Evolutionary conservation across 2,329 filamentous ascomycete species (phyloP), one percentile per base, ranked within the genome.

Genomic region (Colletotrichum sp.): DNA sequence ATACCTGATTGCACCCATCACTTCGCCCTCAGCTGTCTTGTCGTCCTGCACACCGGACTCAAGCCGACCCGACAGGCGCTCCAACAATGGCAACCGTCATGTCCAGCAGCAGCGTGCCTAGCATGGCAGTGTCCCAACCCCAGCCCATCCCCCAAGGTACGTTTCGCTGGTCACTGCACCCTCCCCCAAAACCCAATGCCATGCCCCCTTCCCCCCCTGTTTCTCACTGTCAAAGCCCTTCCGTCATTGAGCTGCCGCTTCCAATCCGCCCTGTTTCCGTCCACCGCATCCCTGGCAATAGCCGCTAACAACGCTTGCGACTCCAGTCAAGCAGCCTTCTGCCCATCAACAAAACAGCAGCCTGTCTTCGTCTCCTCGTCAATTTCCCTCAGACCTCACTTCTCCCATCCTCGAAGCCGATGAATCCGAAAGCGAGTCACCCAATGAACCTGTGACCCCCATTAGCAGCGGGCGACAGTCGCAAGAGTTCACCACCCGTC

Each of bases 371-470:
- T 88, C 88, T 26, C 86, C 88, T 16, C 87, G 85, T 71, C 87
- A 89, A 60, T 87, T 85, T 78, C 85, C 88, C 68, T 86, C 87
- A 78, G 89, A 91, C 68, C 83, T 90, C 12, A 84, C 86, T 78
- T 87, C 85, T 77, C 87, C 90, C 71, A 92, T 92, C 76, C 86
- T 88, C 68, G 90, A 92, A 81, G 88, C 88, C 82, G 90, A 90
- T 83, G 91, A 93, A 81, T 92, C 90, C 10, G 88, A 90, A 77
- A 92, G 89, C 82, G 91, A 93, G 79, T 89, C 88, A 28, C 85
- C 87, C 71, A 89, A 90, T 84, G 92, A 93, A 78, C 92, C 92
- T 60, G 86, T 91, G 74, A 93, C 92, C 26, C 92, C 92, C 64
- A 88, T 91, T 75, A 92, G 91, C 79, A 86, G 86, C 79, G 87